phyloP scores from a whole-genome alignment of 257 asterid genomes.

The Penstemon barbatus region DNA sequence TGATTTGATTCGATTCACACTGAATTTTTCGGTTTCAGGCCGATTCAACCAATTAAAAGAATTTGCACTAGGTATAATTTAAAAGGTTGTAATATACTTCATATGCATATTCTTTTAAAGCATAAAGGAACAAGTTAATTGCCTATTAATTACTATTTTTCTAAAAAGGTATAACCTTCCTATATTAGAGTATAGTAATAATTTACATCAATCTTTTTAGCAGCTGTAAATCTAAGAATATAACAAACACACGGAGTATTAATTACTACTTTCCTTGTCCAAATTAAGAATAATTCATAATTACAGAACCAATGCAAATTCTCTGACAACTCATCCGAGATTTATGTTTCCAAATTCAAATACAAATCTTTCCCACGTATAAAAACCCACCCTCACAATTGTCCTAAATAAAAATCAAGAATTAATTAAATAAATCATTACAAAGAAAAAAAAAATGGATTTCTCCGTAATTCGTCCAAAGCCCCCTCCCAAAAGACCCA shows the following conservation, averaged over 20 bases:
- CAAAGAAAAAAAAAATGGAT: slow-evolving; percentile 26
- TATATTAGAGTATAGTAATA: too few relatives aligned
- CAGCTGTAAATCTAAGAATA: slow-evolving; percentile 6
- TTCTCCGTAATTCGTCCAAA: slow-evolving; percentile 29
- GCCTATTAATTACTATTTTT: too few relatives aligned
- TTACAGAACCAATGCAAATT: slow-evolving; percentile 3
- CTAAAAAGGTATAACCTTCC: too few relatives aligned
- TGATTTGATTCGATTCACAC: too few relatives aligned
- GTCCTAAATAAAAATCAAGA: not conserved
- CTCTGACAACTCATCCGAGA: slow-evolving; percentile 21
- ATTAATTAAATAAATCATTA: not conserved
- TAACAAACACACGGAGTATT: not conserved
- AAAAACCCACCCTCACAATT: not conserved
- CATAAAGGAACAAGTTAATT: too few relatives aligned
- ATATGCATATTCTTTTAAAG: too few relatives aligned
- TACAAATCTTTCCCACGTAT: not conserved
- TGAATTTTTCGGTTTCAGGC: too few relatives aligned
- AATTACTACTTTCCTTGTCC: not conserved
- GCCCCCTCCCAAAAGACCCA: slow-evolving; percentile 24
- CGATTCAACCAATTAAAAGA: too few relatives aligned
- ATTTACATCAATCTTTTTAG: not conserved
- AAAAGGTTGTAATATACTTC: too few relatives aligned
- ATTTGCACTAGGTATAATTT: too few relatives aligned
- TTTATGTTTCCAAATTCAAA: slow-evolving; percentile 27
- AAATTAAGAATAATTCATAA: not conserved